phyloP scores from a whole-genome alignment of 2,329 filamentous ascomycete genomes.

The Chaetomium olivaceum region DNA sequence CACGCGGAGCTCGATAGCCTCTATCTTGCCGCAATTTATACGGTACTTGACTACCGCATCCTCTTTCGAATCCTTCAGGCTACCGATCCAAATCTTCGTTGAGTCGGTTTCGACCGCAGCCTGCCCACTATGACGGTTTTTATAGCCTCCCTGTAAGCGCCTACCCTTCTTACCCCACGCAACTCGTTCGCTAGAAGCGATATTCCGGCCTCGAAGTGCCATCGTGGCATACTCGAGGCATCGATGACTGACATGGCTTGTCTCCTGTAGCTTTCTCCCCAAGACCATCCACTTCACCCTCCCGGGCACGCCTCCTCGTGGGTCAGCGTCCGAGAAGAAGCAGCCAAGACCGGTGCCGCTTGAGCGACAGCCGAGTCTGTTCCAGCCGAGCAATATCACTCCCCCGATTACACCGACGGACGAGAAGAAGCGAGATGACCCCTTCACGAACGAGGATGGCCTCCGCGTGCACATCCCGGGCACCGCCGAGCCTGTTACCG shows the following conservation, averaged over 20 bases:
- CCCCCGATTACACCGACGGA: constrained; percentile 58
- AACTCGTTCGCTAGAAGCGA: background rate
- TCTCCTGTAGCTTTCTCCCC: constrained; percentile 71
- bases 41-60: background rate
- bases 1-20: constrained; percentile 19
- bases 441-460: constrained; percentile 60
- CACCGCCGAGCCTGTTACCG: constrained; percentile 37
- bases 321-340: constrained; percentile 38
- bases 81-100: background rate
- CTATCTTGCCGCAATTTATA: background rate
- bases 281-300: constrained; percentile 88
- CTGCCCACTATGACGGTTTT: constrained; percentile 52
- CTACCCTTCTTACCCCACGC: background rate
- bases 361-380: constrained; percentile 54
- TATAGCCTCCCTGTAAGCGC: constrained; percentile 46
- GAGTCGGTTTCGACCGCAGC: background rate
- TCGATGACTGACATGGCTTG: background rate
- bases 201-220: background rate
- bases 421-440: constrained; percentile 47
- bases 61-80: background rate
- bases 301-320: constrained; percentile 52
- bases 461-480: constrained; percentile 56
- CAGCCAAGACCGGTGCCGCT: constrained; percentile 27
- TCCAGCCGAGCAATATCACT: constrained; percentile 48
- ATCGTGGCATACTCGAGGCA: background rate